Conservation (phyloP, 257 asterid genomes). For the Perilla frutescens region DNA sequence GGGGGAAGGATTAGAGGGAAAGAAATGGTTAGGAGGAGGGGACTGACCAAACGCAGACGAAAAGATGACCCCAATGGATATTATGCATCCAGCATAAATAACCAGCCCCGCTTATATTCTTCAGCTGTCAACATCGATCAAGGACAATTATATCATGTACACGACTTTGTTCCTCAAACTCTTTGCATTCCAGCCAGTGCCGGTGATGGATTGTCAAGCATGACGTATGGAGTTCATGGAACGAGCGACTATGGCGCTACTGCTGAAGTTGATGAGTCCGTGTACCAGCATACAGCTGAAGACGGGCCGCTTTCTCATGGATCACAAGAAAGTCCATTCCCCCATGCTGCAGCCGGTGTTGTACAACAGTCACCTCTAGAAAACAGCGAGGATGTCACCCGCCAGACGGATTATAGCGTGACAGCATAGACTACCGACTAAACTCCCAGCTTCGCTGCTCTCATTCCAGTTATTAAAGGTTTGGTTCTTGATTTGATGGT, state of each 20-base stretch:
- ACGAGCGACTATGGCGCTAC: conserved; percentile 39
- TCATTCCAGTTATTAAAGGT: neutral
- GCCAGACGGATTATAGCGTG: conserved; percentile 51
- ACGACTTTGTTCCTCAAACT: conserved; percentile 41
- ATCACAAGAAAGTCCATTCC: conserved; percentile 42
- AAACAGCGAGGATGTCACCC: conserved; percentile 58
- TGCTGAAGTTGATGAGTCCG: conserved; percentile 38
- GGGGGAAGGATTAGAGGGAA: conserved; percentile 70
- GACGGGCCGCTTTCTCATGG: conserved; percentile 53
- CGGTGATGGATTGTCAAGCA: conserved; percentile 32
- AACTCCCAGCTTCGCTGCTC: neutral
- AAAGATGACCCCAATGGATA: conserved; percentile 66
- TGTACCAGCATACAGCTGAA: conserved; percentile 40
- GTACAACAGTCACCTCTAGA: conserved; percentile 54
- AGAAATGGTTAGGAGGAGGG: conserved; percentile 82
- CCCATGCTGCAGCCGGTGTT: conserved; percentile 41
- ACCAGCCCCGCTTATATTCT: neutral
- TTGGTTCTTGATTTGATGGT: neutral
- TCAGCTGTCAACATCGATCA: neutral
- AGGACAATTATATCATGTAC: conserved; percentile 44
- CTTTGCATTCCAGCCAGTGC: conserved; percentile 38
- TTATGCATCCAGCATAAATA: conserved; percentile 37
- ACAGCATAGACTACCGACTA: conserved; percentile 34
- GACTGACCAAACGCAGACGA: conserved; percentile 64
- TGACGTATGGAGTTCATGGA: conserved; percentile 39